Base-by-base conservation (phyloP, 1,139 yeast genomes). In the Meyerozyma sp. region DNA sequence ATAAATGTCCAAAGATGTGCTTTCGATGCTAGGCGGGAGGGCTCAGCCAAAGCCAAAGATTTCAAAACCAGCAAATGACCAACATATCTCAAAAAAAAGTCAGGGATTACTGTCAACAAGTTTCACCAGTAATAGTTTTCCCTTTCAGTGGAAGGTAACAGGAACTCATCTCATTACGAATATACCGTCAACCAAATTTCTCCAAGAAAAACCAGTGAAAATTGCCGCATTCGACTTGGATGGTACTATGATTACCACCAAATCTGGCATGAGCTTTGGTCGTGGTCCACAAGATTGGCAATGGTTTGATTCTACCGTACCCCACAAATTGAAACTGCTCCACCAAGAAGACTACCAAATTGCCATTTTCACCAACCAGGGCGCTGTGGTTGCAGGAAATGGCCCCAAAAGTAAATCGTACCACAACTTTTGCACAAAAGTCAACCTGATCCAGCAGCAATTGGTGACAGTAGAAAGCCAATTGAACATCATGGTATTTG, bases 281-380 rank as follows among this genome's bases (percentile, higher is more conserved):
- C 59, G 70, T n/a, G 67, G 76, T 3, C 71, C 82, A 2, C 41
- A 57, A 1, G 96, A 88, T 59, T 88, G 96, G 96, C 65, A 66
- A 53, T 84, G 88, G 81, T 70, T 77, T 59, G 63, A 62, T 34
- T 57, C 53, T 4, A 53, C 47, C 56, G 69, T 73, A 4, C 44
- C 59, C 0, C 48, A 55, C 6, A 68, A 54, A 42, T 57, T 79
- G 21, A 50, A 53, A 11, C 45, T 56, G 20, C 48, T 63, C 9
- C 42, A 55, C 2, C 50, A 56, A 1, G 51, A 61, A 5, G 58
- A 60, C 4, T 69, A 67, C 49, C 32, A 73, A 1, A 59, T 89
- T 4, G 93, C 82, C 11, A 75, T 93, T 2, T 87, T 93, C 58
- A 80, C 97, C 3, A 93, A 93, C 57, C 98, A 93, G 58, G 96